Percentiles rank a stretch among this genome's conserved stretches.
These are phyloP conservation scores for Corchorus olitorius DNA, from an alignment of 345 rosid species.

Conservation along the genomic window DNA sequence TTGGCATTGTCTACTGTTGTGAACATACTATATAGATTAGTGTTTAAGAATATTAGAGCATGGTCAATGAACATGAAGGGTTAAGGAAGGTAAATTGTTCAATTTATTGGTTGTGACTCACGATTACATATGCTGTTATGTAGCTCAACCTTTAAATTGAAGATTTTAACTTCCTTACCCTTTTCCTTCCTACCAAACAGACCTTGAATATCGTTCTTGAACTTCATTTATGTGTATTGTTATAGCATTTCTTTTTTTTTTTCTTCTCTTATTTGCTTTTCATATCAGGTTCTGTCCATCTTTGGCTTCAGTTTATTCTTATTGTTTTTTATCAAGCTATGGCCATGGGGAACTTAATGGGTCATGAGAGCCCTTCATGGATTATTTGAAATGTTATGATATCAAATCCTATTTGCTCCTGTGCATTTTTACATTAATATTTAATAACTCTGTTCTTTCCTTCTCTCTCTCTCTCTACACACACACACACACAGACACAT, in stretches of 20 bases:
- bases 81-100: not conserved
- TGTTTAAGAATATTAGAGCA: conserved; percentile 1
- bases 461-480: not conserved
- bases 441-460: not conserved
- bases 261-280: not conserved
- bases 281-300: not conserved
- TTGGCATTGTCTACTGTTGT: not conserved
- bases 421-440: not conserved
- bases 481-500: not conserved
- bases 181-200: too few relatives aligned
- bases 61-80: not conserved
- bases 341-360: conserved; percentile 5
- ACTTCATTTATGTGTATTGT: not conserved
- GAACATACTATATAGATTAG: not conserved
- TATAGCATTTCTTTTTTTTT: not conserved
- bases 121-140: too few relatives aligned
- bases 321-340: not conserved
- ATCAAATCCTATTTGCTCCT: not conserved
- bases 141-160: too few relatives aligned
- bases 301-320: conserved; percentile 6
- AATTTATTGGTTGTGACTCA: too few relatives aligned
- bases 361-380: conserved; percentile 3
- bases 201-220: not conserved
- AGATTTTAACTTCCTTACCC: too few relatives aligned
- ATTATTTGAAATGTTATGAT: not conserved